A percentile compares a stretch with the other conserved stretches of the same genome.
Evolutionary conservation across 2,329 filamentous ascomycete species (phyloP).

Genomic region (Fusarium tanahbumbuense): DNA sequence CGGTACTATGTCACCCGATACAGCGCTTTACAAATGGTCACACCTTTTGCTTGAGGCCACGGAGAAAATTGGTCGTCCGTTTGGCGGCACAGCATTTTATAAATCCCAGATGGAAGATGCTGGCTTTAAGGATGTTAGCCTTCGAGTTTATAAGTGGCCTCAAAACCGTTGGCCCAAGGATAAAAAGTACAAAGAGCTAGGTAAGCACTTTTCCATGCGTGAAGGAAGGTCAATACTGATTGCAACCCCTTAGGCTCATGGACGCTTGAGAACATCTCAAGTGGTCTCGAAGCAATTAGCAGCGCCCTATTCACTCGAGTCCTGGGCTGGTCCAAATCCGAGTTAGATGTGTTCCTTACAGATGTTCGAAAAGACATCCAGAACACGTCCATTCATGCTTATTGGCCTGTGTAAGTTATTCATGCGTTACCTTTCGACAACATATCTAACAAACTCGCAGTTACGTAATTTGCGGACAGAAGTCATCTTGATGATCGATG

Average conservation of each 20-base stretch:
- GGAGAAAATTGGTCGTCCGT: slow-evolving; percentile 44
- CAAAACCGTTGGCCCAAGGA: slow-evolving; percentile 62
- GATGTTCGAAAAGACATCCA: slow-evolving; percentile 43
- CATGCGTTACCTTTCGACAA: fast-evolving
- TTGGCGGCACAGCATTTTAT: slow-evolving; percentile 35
- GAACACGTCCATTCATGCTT: slow-evolving; percentile 45
- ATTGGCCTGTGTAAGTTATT: slow-evolving; percentile 42
- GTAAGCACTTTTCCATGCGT: slow-evolving; percentile 29
- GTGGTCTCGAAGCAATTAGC: slow-evolving; percentile 43
- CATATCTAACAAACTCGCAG: not conserved
- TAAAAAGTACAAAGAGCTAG: slow-evolving; percentile 61
- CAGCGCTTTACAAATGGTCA: slow-evolving; percentile 36
- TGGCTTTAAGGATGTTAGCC: slow-evolving; percentile 62
- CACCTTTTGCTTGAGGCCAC: slow-evolving; percentile 43
- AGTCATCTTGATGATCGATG: not conserved
- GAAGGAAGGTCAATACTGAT: fast-evolving
- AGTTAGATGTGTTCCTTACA: slow-evolving; percentile 43
- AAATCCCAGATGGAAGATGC: slow-evolving; percentile 55
- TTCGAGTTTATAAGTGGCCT: slow-evolving; percentile 60
- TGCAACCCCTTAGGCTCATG: slow-evolving; percentile 10
- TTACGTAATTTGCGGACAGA: slow-evolving; percentile 16
- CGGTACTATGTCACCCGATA: slow-evolving; percentile 22
- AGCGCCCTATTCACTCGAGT: slow-evolving; percentile 45
- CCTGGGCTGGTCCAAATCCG: slow-evolving; percentile 41
- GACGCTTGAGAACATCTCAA: slow-evolving; percentile 36